A percentile compares a stretch with the other conserved stretches of the same genome.
Conservation (phyloP, 1,284 basidiomycete species). For the Rhodotorula sp. region DNA sequence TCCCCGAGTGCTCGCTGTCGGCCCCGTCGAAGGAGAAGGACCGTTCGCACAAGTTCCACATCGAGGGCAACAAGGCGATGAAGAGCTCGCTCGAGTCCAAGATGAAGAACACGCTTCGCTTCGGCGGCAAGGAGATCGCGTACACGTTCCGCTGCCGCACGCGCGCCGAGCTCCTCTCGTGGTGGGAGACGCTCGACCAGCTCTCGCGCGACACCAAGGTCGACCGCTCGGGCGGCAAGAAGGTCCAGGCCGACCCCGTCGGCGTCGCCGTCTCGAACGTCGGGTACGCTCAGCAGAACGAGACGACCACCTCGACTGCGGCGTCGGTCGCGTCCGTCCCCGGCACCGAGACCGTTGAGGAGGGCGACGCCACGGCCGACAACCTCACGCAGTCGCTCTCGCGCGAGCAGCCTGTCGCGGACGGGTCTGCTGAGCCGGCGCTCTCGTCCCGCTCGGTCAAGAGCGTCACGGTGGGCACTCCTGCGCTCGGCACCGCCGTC, state of each 20-base stretch:
- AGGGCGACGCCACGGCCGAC: slow-evolving; percentile 1
- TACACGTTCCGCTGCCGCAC: slow-evolving; percentile 46
- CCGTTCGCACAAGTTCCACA: slow-evolving; percentile 42
- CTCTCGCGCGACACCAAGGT: slow-evolving; percentile 42
- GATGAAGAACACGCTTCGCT: slow-evolving; percentile 44
- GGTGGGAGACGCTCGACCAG: slow-evolving; percentile 45
- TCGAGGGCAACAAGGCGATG: slow-evolving; percentile 28
- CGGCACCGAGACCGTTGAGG: slow-evolving; percentile 6
- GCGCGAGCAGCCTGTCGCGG: not conserved
- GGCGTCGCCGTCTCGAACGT: slow-evolving; percentile 33
- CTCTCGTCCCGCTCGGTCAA: not conserved
- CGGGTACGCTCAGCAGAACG: slow-evolving; percentile 22
- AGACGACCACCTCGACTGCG: slow-evolving; percentile 1
- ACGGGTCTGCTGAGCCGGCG: not conserved
- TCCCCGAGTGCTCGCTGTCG: slow-evolving; percentile 45
- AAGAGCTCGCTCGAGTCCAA: slow-evolving; percentile 30
- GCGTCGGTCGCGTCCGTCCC: slow-evolving; percentile 19
- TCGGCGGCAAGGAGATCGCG: slow-evolving; percentile 46
- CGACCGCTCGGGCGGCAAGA: not conserved
- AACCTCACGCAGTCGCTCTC: not conserved
- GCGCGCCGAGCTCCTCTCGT: slow-evolving; percentile 43
- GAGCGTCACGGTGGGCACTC: not conserved
- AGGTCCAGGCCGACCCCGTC: slow-evolving; percentile 31
- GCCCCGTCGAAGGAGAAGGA: slow-evolving; percentile 36
- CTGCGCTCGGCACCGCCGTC: no score